Conservation (phyloP, 805 yeast species). For the Teunomyces funiuensis region DNA sequence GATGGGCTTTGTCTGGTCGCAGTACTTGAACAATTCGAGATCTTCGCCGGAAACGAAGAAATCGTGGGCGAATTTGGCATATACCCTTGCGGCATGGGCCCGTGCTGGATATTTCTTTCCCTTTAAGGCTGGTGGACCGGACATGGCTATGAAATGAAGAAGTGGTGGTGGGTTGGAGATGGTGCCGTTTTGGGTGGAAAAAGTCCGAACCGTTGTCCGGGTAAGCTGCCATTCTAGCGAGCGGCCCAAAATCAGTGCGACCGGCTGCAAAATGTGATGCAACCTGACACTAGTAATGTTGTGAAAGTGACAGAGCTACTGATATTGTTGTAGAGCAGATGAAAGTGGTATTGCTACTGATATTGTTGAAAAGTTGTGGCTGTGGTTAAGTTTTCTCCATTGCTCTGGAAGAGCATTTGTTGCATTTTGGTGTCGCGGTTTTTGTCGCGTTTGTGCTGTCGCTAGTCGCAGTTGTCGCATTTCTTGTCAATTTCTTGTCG, state of each 20-base stretch:
- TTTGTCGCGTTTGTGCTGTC: too few relatives aligned
- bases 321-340: too few relatives aligned
- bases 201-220: not conserved
- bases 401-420: too few relatives aligned
- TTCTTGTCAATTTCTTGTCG: not conserved
- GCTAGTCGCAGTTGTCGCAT: not conserved
- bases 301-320: too few relatives aligned
- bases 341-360: too few relatives aligned
- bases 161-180: not conserved
- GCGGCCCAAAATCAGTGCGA: too few relatives aligned
- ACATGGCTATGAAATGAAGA: conserved; percentile 8
- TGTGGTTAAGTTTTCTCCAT: too few relatives aligned
- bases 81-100: conserved; percentile 62
- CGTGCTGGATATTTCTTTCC: conserved; percentile 79
- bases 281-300: too few relatives aligned
- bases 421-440: too few relatives aligned
- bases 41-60: conserved; percentile 64
- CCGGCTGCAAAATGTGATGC: not conserved
- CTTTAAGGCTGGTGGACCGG: conserved; percentile 14
- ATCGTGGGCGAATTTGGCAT: conserved; percentile 36
- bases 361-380: too few relatives aligned
- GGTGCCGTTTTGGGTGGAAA: not conserved
- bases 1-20: conserved; percentile 75
- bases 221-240: too few relatives aligned
- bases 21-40: conserved; percentile 61